Conservation (phyloP, 352 stramenopile genomes). For the Globisporangium solare region DNA sequence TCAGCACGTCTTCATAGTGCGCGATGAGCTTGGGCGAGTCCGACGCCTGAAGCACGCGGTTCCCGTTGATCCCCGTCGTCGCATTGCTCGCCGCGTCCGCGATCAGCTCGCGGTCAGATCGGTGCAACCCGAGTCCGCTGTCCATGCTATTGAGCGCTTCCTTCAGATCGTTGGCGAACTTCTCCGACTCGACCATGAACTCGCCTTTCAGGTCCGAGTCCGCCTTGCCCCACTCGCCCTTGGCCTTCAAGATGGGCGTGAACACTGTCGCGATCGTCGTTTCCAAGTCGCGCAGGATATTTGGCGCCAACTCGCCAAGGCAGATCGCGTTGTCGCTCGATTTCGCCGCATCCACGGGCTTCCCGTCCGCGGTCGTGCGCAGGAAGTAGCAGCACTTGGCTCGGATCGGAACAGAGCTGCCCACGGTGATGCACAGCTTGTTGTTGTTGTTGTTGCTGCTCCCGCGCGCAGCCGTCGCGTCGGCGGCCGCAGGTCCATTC, state of each 20-base stretch:
- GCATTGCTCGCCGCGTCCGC: constrained; percentile 46
- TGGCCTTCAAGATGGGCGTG: constrained; percentile 89
- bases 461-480: not conserved
- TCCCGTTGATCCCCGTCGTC: constrained; percentile 33
- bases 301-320: constrained; percentile 82
- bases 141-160: constrained; percentile 95
- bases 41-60: constrained; percentile 56
- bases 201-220: constrained; percentile 89
- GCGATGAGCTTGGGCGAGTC: constrained; percentile 90
- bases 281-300: constrained; percentile 78
- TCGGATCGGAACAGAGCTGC: constrained; percentile 60
- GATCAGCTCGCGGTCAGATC: constrained; percentile 77
- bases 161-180: constrained; percentile 93
- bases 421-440: constrained; percentile 70
- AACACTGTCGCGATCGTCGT: constrained; percentile 86
- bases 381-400: constrained; percentile 86
- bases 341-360: constrained; percentile 69
- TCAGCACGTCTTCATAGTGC: constrained; percentile 95
- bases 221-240: constrained; percentile 94
- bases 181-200: constrained; percentile 94
- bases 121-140: constrained; percentile 90
- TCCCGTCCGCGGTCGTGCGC: constrained; percentile 59
- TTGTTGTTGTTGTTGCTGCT: constrained; percentile 24
- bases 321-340: constrained; percentile 73
- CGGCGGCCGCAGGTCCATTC: not conserved